Evolutionary conservation across 495 filamentous ascomycete genomes (phyloP), one percentile per base, ranked within the genome.

Genomic region (Penicillium ucsense): DNA sequence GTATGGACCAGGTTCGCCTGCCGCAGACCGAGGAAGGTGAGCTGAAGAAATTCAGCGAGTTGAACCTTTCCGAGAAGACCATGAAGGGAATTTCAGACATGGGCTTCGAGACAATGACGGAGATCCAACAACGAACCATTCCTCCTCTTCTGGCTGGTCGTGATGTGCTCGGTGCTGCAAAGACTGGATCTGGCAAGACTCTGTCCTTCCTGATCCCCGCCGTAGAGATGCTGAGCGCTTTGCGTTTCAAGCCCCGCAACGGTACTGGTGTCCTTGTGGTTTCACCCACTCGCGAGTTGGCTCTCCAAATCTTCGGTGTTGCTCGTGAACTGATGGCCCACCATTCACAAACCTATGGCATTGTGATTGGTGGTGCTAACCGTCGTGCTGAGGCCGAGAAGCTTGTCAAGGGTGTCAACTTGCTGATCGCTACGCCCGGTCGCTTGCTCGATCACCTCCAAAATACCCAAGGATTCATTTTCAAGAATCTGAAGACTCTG

Each of bases 141-240:
- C 91, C 92, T 3, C 88, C 90, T 5, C 68, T 92, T 20, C 73
- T 96, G 50, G 88, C 89, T 35, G 92, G 92, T 30, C 82, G 84
- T 60, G 92, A 98, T 70, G 89, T 98, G 30, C 79, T 98, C 30
- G 92, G 94, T 53, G 92, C 92, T 30, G 92, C 92, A 35, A 97
- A 98, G 74, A 98, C 92, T 0, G 92, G 92, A 6, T 91, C 86
- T 10, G 92, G 92, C 57, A 98, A 98, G 74, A 98, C 92, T 2
- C 65, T 98, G 39, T 83, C 91, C 11, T 98, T 98, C 68, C 70
- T 98, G 55, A 94, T 97, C 34, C 92, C 92, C 28, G 89, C 88
- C 0, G 76, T 97, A 20, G 92, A 98, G 71, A 95, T 97, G 86
- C 78, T 98, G 35, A 82, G 80, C 61, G 85, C 89, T 0, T 71